A percentile compares a stretch with the other conserved stretches of the same genome.
These are phyloP conservation scores for Saccharomyces jurei DNA, from an alignment of 805 yeast genomes.

Conservation along the genomic window DNA sequence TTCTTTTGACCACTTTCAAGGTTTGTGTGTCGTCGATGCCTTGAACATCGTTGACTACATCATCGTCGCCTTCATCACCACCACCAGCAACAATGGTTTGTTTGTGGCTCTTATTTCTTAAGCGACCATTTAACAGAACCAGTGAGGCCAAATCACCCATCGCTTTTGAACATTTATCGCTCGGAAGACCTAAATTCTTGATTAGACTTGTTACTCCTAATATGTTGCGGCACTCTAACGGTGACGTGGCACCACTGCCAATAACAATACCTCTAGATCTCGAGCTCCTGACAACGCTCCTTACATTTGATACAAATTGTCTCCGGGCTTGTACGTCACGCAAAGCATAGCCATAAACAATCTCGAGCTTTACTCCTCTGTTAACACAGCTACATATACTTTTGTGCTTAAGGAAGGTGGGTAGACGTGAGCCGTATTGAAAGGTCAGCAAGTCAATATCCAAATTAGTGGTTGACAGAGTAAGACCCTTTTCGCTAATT, in stretches of 20 bases:
- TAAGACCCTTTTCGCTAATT: constrained; percentile 65
- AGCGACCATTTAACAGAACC: constrained; percentile 64
- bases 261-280: constrained; percentile 72
- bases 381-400: constrained; percentile 75
- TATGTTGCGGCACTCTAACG: constrained; percentile 55
- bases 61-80: constrained; percentile 30
- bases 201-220: constrained; percentile 62
- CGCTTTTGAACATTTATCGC: constrained; percentile 50
- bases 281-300: constrained; percentile 71
- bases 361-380: constrained; percentile 76
- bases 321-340: constrained; percentile 40
- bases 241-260: constrained; percentile 61
- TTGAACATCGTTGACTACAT: constrained; percentile 20
- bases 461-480: constrained; percentile 61
- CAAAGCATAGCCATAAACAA: constrained; percentile 55
- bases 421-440: constrained; percentile 54
- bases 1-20: constrained; percentile 21
- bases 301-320: constrained; percentile 60
- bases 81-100: constrained; percentile 60
- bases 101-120: constrained; percentile 67
- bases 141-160: constrained; percentile 52
- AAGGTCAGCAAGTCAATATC: constrained; percentile 80
- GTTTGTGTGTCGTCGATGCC: constrained; percentile 8
- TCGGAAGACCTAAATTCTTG: constrained; percentile 61
- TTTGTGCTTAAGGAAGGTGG: constrained; percentile 75